Evolutionary conservation across 2,329 filamentous ascomycete genomes (phyloP).

Genomic region (Aureobasidium leucospermi): DNA sequence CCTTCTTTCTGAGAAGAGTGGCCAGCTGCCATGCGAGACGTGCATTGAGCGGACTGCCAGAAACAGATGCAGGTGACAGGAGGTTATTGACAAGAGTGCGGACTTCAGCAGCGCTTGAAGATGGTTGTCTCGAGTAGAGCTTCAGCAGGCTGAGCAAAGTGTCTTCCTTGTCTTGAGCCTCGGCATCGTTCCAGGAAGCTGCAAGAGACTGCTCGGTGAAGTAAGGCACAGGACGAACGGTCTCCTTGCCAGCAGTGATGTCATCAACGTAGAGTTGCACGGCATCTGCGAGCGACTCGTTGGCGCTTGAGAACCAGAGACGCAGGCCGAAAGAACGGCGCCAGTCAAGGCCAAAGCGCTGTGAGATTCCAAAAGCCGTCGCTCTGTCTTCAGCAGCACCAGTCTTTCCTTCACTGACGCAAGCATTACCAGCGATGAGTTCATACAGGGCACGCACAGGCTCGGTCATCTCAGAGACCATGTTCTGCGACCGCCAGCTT

Average conservation of each 20-base stretch:
- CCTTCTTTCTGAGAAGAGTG: constrained; percentile 40
- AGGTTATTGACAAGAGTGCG: constrained; percentile 41
- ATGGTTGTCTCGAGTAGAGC: constrained; percentile 60
- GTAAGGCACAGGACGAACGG: constrained; percentile 62
- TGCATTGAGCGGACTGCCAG: constrained; percentile 65
- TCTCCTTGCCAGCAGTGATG: constrained; percentile 61
- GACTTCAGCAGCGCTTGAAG: constrained; percentile 19
- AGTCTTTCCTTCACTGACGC: constrained; percentile 68
- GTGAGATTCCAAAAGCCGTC: constrained; percentile 71
- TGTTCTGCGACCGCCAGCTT: constrained; percentile 75
- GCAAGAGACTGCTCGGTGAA: constrained; percentile 55
- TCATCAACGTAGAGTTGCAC: constrained; percentile 68
- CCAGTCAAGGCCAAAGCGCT: constrained; percentile 84
- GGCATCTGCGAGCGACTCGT: constrained; percentile 63
- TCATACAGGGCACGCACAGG: constrained; percentile 83
- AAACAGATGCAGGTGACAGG: constrained; percentile 68
- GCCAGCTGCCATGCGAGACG: constrained; percentile 81
- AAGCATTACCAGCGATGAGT: constrained; percentile 79
- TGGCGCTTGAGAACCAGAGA: constrained; percentile 72
- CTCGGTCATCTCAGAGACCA: constrained; percentile 80
- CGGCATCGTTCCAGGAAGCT: constrained; percentile 53
- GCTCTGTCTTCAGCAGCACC: constrained; percentile 72
- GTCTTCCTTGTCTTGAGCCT: constrained; percentile 59
- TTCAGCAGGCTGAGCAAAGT: constrained; percentile 82
- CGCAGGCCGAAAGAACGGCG: constrained; percentile 85